phyloP scores from a whole-genome alignment of 1,139 yeast genomes.

The Hansenula lynferdii region DNA sequence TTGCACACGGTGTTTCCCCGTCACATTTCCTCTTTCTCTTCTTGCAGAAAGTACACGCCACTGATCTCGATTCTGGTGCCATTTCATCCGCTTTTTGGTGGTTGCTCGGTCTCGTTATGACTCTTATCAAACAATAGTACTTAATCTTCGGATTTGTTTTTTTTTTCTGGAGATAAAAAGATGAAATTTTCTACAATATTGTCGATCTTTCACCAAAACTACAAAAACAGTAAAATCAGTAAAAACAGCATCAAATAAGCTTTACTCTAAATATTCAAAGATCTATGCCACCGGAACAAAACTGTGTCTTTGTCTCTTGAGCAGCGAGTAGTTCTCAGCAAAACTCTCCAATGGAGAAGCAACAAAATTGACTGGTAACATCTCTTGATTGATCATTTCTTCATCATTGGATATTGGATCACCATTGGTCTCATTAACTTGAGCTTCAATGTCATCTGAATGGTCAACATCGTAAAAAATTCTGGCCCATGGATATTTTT shows the following conservation, averaged over 20 bases:
- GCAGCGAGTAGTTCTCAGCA: background rate
- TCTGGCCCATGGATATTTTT: constrained; percentile 17
- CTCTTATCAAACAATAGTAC: background rate
- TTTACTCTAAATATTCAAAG: no score
- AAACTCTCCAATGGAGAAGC: background rate
- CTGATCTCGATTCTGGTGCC: constrained; percentile 1
- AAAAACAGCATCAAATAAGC: no score
- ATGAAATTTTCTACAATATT: no score
- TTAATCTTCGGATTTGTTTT: no score
- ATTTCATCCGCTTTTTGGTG: background rate
- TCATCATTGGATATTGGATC: no score
- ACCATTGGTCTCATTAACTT: no score
- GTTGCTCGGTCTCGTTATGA: background rate
- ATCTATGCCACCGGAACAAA: background rate
- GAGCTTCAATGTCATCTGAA: background rate
- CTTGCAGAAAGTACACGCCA: constrained; percentile 11
- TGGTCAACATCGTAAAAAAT: constrained; percentile 10
- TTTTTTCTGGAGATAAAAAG: no score
- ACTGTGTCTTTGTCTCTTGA: background rate
- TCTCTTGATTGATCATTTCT: constrained; percentile 10
- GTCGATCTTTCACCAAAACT: no score
- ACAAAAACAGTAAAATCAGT: no score
- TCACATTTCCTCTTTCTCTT: constrained; percentile 9
- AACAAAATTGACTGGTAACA: constrained; percentile 6
- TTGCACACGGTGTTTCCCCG: constrained; percentile 2